A percentile compares a stretch with the other conserved stretches of the same genome.
These are phyloP conservation scores for Epichloe hybrida DNA, from an alignment of 2,329 filamentous ascomycete genomes.

Conservation along the genomic window DNA sequence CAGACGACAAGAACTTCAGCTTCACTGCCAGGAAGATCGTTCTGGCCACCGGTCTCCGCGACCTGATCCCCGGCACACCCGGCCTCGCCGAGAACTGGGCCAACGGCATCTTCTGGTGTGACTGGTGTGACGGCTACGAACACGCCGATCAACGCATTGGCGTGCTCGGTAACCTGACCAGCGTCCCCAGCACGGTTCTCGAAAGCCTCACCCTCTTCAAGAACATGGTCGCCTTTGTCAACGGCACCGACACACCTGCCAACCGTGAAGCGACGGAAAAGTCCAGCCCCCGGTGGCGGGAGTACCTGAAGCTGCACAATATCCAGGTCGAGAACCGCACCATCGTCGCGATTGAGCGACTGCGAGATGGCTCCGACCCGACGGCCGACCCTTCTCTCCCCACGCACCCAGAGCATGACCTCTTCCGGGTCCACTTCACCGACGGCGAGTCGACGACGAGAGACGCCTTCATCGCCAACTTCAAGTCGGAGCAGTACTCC, in stretches of 20 bases:
- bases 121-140: constrained; percentile 51
- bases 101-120: constrained; percentile 48
- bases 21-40: constrained; percentile 40
- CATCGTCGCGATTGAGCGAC: constrained; percentile 33
- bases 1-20: constrained; percentile 11
- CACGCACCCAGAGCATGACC: constrained; percentile 34
- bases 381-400: constrained; percentile 27
- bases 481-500: constrained; percentile 33
- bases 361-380: constrained; percentile 25
- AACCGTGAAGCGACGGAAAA: constrained; percentile 24
- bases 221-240: constrained; percentile 44
- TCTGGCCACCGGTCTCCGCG: constrained; percentile 42
- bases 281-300: constrained; percentile 31
- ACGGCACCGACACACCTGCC: constrained; percentile 40
- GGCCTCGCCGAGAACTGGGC: constrained; percentile 43
- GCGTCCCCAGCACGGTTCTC: constrained; percentile 30
- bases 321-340: constrained; percentile 43
- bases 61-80: constrained; percentile 40
- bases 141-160: constrained; percentile 49
- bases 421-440: constrained; percentile 40
- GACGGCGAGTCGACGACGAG: constrained; percentile 31
- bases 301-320: constrained; percentile 35
- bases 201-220: constrained; percentile 41
- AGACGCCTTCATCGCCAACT: constrained; percentile 38
- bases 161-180: constrained; percentile 32